Base-by-base conservation (phyloP, 768 basidiomycete species). In the Mycena sanguinolenta region DNA sequence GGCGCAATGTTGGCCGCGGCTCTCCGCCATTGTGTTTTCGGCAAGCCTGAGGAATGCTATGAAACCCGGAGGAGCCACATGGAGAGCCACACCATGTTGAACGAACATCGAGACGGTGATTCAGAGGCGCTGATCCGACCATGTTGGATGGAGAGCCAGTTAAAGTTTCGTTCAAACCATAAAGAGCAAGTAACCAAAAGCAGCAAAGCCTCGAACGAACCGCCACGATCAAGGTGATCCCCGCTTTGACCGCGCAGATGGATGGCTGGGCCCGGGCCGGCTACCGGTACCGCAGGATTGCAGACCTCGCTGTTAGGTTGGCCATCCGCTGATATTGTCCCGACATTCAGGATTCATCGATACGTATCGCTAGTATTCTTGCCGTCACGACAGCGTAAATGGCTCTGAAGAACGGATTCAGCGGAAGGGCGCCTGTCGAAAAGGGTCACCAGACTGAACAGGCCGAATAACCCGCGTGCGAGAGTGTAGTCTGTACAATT, bases 1-100 rank as follows among this genome's bases (percentile, higher is more conserved):
- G 12, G 55, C 7, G 21, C 21, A 32, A 7, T 54, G 21, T 25
- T 63, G 49, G 52, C 52, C 42, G 32, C 63, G 53, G 54, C 54
- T 44, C 54, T 64, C 63, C 63, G 63, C 54, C 12, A 38, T 63
- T 53, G 50, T 52, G 34, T 23, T 32, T 34, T 34, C 10, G 32
- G 32, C 32, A n/a, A n/a, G n/a, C n/a, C n/a, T n/a, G n/a, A n/a
- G n/a, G n/a, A n/a, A n/a, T n/a, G n/a, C n/a, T n/a, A 6, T 58
- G 55, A 25, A 58, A 25, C 36, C 55, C 6, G 32, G 32, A 4
- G 32, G 32, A 34, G n/a, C n/a, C n/a, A n/a, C n/a, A n/a, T n/a
- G n/a, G n/a, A n/a, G n/a, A n/a, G n/a, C n/a, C n/a, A n/a, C n/a
- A n/a, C n/a, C n/a, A n/a, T n/a, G n/a, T n/a, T n/a, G n/a, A n/a